Evolutionary conservation across 2,329 filamentous ascomycete species (phyloP), one percentile per base, ranked within the genome.

Genomic region (Pleurostoma richardsiae): DNA sequence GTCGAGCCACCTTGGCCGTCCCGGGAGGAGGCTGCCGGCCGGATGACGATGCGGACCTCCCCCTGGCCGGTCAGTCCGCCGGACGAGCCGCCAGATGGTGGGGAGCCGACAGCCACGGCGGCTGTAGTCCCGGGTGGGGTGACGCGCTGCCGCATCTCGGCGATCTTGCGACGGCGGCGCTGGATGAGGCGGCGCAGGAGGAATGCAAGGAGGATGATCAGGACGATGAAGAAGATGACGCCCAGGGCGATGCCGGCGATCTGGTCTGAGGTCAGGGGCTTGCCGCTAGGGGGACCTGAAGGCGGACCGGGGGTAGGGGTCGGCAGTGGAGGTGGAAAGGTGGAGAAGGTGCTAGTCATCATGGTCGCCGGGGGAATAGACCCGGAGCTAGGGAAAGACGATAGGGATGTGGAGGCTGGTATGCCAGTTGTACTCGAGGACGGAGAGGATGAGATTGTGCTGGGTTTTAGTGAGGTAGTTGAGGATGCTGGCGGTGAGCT

Each of bases 1-100:
- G 52, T 41, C 10, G 43, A 44, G 27, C 41, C 46, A 19, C 19
- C 19, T 19, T 19, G 19, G n/a, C 28, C 48, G 40, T 29, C 31
- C 51, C 44, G 33, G 40, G 48, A 11, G 28, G 50, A 55, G 19
- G 19, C 19, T 6, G 56, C 48, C 6, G 59, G 59, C 3, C 57
- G 58, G 43, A 66, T 63, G 38, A 65, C 58, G 41, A 65, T 58
- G 31, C 62, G 54, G 3, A 66, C 56, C 40, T 64, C 58, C 33
- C 54, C 53, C 30, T 56, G 49, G 31, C 54, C 50, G 6, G 53
- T 51, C 31, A 50, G 49, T 28, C 43, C 53, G 44, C 41, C 42
- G 40, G 42, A 39, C 31, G 41, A 11, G 40, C 27, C 4, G 8
- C 42, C 26, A 11, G 27, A 40, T 27, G 6, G 10, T n/a, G 7